phyloP scores from a whole-genome alignment of 495 filamentous ascomycete species.

The Tuber magnatum region DNA sequence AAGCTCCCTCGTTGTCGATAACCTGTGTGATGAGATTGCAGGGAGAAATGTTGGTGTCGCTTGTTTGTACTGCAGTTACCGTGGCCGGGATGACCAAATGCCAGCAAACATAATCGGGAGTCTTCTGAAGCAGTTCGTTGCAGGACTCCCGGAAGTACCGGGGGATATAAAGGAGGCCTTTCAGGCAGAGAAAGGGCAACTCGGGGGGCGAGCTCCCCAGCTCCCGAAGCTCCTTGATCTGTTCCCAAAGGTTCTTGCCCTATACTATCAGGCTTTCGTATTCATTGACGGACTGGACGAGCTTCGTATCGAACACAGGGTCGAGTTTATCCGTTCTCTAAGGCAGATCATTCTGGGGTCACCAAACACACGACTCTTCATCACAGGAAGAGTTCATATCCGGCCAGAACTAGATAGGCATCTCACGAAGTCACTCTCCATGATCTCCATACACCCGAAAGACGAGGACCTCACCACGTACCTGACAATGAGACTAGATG shows the following conservation, averaged over 20 bases:
- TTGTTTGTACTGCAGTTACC: not conserved
- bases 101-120: not conserved
- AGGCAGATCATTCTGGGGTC: not conserved
- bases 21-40: not conserved
- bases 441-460: not conserved
- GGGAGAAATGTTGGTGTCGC: not conserved
- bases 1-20: not conserved
- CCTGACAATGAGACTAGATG: constrained; percentile 1
- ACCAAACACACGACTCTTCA: constrained; percentile 7
- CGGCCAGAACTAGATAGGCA: constrained; percentile 4
- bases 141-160: not conserved
- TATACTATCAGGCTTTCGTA: constrained; percentile 6
- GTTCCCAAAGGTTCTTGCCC: not conserved
- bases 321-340: constrained; percentile 4
- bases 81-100: not conserved
- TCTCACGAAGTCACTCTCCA: not conserved
- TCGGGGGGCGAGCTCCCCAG: not conserved
- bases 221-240: not conserved
- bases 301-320: constrained; percentile 10
- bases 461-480: constrained; percentile 12
- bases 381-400: constrained; percentile 17
- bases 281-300: constrained; percentile 19
- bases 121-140: not conserved
- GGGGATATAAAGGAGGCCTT: not conserved
- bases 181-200: not conserved